Evolutionary conservation across 106 monocot species (phyloP), one percentile per base, ranked within the genome.

Genomic region (Allium fistulosum): DNA sequence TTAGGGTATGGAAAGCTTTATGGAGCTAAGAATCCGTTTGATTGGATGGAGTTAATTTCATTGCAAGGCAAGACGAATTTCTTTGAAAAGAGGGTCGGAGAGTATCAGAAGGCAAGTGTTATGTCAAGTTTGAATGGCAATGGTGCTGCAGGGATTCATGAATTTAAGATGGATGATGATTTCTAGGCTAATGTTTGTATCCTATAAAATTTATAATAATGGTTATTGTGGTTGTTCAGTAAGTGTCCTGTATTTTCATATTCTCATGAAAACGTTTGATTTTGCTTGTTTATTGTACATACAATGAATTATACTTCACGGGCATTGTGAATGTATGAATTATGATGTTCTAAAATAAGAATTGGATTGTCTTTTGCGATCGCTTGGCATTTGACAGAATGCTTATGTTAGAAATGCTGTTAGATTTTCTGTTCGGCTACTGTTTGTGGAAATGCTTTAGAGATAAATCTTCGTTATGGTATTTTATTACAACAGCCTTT

Each of bases 131-230:
- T 68, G 68, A 56, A 68, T 50, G 52, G 53, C 12, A 68, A 68
- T 51, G 68, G 68, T 4, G 65, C 52, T 12, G 52, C 16, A 11
- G 51, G 9, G 28, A 68, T 27, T 37, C 68, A 55, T 56, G 55
- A 55, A 37, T 68, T 68, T 56, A 55, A 28, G 28, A 53, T 55
- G 55, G 68, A 68, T 18, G 68, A 68, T 26, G 68, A 68, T 56
- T 66, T 66, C 16, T 66, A 14, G 51, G 46, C 7, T 6, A 7
- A 47, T 63, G 12, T 46, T 0, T 13, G 45, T 63, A 46, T 46
- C 17, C 48, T 63, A 0, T 63, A 7, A 45, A 13, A 63, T 63
- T 63, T 22, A 10, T 0, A 12, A 12, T 45, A 28, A 10, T 63
- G 45, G 26, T 26, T 27, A 9, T 62, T 62, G 61, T 8, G 17